These are phyloP conservation scores for Arabidopsis lyrata DNA, from an alignment of 441 rosid species.

Conservation along the genomic window DNA sequence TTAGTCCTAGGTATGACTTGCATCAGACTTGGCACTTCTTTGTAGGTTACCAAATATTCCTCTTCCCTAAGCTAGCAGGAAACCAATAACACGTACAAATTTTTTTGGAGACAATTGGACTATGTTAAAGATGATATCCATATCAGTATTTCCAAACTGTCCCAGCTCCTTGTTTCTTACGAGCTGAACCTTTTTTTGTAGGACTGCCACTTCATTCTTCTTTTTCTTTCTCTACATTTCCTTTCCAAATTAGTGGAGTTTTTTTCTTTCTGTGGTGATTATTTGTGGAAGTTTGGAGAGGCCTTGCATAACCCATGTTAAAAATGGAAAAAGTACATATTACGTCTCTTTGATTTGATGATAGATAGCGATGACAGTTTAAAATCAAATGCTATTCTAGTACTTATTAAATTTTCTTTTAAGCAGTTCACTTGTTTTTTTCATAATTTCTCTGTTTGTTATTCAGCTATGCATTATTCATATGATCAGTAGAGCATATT, in stretches of 20 bases:
- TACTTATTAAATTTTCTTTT: not conserved
- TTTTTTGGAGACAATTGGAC: not conserved
- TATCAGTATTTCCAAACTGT: not conserved
- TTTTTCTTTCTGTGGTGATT: not conserved
- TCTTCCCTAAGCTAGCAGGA: not conserved
- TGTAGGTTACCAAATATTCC: slow-evolving; percentile 3
- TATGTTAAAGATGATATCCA: not conserved
- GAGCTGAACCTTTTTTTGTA: slow-evolving; percentile 4
- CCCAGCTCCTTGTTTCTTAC: not conserved
- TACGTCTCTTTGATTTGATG: not conserved
- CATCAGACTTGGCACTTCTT: not conserved
- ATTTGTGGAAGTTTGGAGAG: slow-evolving; percentile 11
- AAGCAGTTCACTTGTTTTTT: slow-evolving; percentile 1
- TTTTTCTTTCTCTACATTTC: not conserved
- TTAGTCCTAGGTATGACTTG: slow-evolving; percentile 75
- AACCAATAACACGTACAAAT: not conserved
- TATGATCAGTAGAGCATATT: not conserved
- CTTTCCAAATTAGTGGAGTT: slow-evolving; percentile 3
- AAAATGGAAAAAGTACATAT: not conserved
- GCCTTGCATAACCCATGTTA: not conserved
- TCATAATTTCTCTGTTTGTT: not conserved
- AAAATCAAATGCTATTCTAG: not conserved
- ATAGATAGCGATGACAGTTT: not conserved
- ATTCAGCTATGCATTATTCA: not conserved
- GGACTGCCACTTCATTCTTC: not conserved